Conservation (phyloP, 2,329 filamentous ascomycete species). For the Fusarium robinianum region DNA sequence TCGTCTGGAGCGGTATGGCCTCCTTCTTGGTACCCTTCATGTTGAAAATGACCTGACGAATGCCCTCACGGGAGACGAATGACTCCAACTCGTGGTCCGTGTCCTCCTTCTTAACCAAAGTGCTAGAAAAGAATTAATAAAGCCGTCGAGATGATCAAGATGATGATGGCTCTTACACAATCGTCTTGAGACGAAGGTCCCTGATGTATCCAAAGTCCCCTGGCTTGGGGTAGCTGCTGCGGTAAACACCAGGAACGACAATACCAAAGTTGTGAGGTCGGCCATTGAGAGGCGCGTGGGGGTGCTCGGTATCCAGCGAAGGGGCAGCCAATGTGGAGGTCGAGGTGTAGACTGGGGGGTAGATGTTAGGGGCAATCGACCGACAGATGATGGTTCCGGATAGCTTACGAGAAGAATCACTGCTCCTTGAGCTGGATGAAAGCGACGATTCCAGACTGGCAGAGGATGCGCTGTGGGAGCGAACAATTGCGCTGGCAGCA, state of each 20-base stretch:
- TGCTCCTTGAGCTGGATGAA: conserved; percentile 13
- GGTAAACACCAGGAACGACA: conserved; percentile 75
- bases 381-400: neutral
- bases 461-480: conserved; percentile 23
- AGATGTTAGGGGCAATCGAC: conserved; percentile 13
- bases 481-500: conserved; percentile 12
- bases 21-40: conserved; percentile 90
- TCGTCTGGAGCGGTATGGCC: conserved; percentile 66
- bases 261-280: conserved; percentile 74
- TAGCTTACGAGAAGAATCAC: conserved; percentile 30
- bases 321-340: conserved; percentile 22
- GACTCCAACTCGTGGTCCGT: conserved; percentile 54
- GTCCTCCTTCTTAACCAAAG: conserved; percentile 66
- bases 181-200: conserved; percentile 72
- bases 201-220: conserved; percentile 73
- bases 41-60: conserved; percentile 74
- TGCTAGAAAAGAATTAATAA: conserved; percentile 47
- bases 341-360: conserved; percentile 20
- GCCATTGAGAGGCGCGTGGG: conserved; percentile 34
- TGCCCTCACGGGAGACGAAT: conserved; percentile 70
- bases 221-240: conserved; percentile 77
- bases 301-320: conserved; percentile 21
- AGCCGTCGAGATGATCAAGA: conserved; percentile 2
- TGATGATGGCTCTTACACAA: conserved; percentile 65
- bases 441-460: conserved; percentile 21